A percentile compares a stretch with the other conserved stretches of the same genome.
Evolutionary conservation across 2,329 filamentous ascomycete species (phyloP).

Genomic region (Drechslerella dactyloides): DNA sequence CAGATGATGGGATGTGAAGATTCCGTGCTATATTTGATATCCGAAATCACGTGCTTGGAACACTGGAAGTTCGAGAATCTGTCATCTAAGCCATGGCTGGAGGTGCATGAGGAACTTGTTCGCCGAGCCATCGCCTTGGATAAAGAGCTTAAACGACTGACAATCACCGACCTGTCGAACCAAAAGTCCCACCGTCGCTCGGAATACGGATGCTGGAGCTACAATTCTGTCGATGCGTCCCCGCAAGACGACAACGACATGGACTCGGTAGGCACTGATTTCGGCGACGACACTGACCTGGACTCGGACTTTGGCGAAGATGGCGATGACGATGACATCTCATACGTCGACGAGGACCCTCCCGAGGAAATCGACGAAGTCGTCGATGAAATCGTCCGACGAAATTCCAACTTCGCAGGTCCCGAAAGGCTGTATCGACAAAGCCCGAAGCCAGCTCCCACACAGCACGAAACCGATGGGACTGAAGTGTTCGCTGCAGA

Average conservation of each 20-base stretch:
- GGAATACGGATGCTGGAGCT: slow-evolving; percentile 27
- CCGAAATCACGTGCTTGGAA: slow-evolving; percentile 47
- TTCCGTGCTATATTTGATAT: slow-evolving; percentile 46
- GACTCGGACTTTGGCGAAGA: slow-evolving; percentile 25
- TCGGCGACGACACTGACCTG: slow-evolving; percentile 33
- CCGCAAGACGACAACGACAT: slow-evolving; percentile 22
- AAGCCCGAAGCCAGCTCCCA: background rate
- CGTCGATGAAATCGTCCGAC: slow-evolving; percentile 33
- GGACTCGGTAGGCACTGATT: slow-evolving; percentile 29
- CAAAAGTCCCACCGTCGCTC: slow-evolving; percentile 15
- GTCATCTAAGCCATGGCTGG: background rate
- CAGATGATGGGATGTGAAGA: slow-evolving; percentile 49
- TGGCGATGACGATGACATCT: slow-evolving; percentile 22
- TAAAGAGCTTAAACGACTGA: slow-evolving; percentile 20
- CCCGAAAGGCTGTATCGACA: slow-evolving; percentile 3
- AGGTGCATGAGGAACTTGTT: slow-evolving; percentile 13
- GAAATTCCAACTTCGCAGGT: slow-evolving; percentile 29
- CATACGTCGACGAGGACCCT: slow-evolving; percentile 38
- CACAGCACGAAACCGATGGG: slow-evolving; percentile 20
- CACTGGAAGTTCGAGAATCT: slow-evolving; percentile 42
- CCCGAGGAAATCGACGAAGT: slow-evolving; percentile 37
- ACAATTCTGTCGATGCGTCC: slow-evolving; percentile 34
- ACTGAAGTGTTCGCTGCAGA: slow-evolving; percentile 35
- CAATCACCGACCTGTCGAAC: slow-evolving; percentile 31
- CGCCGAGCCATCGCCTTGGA: slow-evolving; percentile 15